Evolutionary conservation across 228 moss, liverwort and hornwort species (phyloP), one percentile per base, ranked within the genome.

Genomic region (Sphagnum fallax): DNA sequence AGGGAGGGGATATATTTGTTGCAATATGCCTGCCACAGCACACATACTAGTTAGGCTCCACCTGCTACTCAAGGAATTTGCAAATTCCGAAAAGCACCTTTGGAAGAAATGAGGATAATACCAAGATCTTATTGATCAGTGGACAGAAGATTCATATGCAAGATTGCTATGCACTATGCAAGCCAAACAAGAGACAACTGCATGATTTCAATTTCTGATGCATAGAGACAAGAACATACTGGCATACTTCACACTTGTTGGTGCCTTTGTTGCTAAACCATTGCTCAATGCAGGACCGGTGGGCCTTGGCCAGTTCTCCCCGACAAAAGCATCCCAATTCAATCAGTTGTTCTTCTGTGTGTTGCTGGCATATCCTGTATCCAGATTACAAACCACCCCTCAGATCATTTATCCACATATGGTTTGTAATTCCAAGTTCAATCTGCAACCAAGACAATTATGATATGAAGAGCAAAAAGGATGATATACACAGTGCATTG

Each of bases 171-270:
- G 32, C 32, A 2, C 32, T 32, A 32, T 32, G 55, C 55, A 55
- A 55, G 12, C 55, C 55, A 55, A 55, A 55, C 9, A 55, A 12
- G 55, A 55, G 55, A 55, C 1, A 55, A 55, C 12, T 55, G 55
- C 55, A 8, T 8, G 55, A 8, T 55, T 55, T 8, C 8, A 55
- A 55, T 55, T 55, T 55, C 8, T 12, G 55, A 8, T 55, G 55
- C 55, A 55, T 15, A 69, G 53, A 18, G 60, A 13, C 1, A 16
- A 14, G 18, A 60, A 85, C 92, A 76, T 79, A 97, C 96, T 91
- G 91, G 79, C 97, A 97, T 68, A 97, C 93, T 81, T 97, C 97
- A 76, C 97, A 97, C 50, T 91, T 91, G 69, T 97, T 97, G 47
- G 93, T 88, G 49, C 97, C 97, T 63, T 90, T 93, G 73, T 88